Evolutionary conservation across 768 basidiomycete genomes (phyloP), one percentile per base, ranked within the genome.

Genomic region (Auricularia heimuer): DNA sequence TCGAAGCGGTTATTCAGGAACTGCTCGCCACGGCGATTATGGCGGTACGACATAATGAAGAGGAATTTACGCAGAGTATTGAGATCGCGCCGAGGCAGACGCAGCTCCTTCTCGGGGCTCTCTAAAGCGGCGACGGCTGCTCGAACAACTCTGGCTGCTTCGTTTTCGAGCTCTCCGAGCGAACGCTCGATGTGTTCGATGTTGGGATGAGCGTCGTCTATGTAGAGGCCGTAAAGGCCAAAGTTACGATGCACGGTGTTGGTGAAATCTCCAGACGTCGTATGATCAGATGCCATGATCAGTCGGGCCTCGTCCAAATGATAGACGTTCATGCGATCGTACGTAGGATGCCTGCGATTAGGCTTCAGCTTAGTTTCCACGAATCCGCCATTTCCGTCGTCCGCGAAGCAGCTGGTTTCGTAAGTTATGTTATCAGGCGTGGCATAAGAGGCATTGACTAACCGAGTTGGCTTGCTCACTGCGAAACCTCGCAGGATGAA

Each of bases 1-100:
- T 63, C 62, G 42, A 66, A 66, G 35, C 44, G 16, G 34, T 54
- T 62, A 3, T 66, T 39, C 24, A 63, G 16, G 44, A 63, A 66
- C 35, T 66, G 65, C 7, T 18, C 4, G 10, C 61, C 62, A 34
- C 61, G 65, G 12, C n/a, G n/a, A 3, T 47, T 47, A 36, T 39
- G 56, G 4, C 65, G 61, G 44, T 63, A 66, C 7, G 18, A 18
- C 33, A 66, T 33, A 1, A 66, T 14, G 61, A 62, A 66, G 47
- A 66, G 62, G 62, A 66, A 66, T 54, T 66, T 66, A n/a, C 65
- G 42, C 11, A 66, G 10, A n/a, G 62, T 56, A 44, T 66, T 63
- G 62, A 66, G 62, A 34, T 66, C 39, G 6, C 21, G 3, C 1
- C 65, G 62, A 11, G 10, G 29, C 3, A 66, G n/a, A 44, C 33